phyloP scores from a whole-genome alignment of 345 rosid genomes.

The Carallia brachiata region DNA sequence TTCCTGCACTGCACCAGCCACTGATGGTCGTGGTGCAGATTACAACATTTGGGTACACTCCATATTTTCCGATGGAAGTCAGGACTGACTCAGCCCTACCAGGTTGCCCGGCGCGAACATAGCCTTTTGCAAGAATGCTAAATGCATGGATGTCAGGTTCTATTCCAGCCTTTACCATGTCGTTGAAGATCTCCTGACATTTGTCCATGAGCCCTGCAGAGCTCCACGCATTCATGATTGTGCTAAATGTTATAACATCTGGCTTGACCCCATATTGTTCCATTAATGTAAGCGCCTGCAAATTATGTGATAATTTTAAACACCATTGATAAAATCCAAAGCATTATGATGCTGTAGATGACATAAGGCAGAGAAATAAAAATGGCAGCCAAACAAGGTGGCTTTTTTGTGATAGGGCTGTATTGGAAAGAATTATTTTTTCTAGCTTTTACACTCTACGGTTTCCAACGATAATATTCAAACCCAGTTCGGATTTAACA shows the following conservation, averaged over 20 bases:
- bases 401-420: neutral
- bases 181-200: slow-evolving; percentile 74
- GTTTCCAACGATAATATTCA: neutral
- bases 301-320: neutral
- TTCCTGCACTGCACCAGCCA: slow-evolving; percentile 77
- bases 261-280: slow-evolving; percentile 68
- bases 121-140: slow-evolving; percentile 86
- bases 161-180: slow-evolving; percentile 71
- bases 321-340: neutral
- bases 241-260: slow-evolving; percentile 85
- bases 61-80: slow-evolving; percentile 48
- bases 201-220: slow-evolving; percentile 78
- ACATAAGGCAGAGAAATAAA: neutral
- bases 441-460: too few relatives aligned
- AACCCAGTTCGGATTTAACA: neutral
- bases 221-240: slow-evolving; percentile 92
- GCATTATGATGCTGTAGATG: neutral
- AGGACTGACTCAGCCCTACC: slow-evolving; percentile 64
- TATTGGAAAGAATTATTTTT: too few relatives aligned
- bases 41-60: slow-evolving; percentile 73
- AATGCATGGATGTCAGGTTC: slow-evolving; percentile 73
- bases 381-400: neutral
- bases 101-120: slow-evolving; percentile 70
- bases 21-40: slow-evolving; percentile 79
- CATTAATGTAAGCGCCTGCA: slow-evolving; percentile 65